Conservation (phyloP, 345 rosid genomes). For the Salix suchowensis region DNA sequence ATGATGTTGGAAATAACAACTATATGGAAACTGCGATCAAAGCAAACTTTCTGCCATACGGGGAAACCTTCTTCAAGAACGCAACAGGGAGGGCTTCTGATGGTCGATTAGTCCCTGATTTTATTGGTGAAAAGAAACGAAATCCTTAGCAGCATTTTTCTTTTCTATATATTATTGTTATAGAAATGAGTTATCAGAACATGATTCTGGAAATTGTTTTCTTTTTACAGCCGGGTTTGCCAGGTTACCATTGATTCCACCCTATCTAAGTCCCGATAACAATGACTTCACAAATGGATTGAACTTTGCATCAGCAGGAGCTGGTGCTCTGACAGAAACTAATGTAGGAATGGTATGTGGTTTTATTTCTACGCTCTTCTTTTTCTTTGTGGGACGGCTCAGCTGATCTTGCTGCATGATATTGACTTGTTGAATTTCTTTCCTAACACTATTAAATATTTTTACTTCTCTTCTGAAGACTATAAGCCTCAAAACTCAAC, state of each 20-base stretch:
- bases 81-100: constrained; percentile 30
- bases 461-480: constrained; percentile 17
- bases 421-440: too few relatives aligned
- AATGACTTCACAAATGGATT: constrained; percentile 17
- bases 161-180: too few relatives aligned
- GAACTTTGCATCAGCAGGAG: constrained; percentile 38
- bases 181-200: too few relatives aligned
- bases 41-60: constrained; percentile 33
- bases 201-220: too few relatives aligned
- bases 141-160: too few relatives aligned
- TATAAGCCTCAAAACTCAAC: constrained; percentile 33
- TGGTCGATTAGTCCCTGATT: constrained; percentile 28
- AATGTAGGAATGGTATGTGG: neutral
- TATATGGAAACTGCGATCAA: constrained; percentile 14
- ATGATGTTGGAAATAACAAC: constrained; percentile 37
- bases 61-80: constrained; percentile 22
- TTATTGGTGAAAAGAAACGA: constrained; percentile 9
- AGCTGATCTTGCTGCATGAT: neutral
- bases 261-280: constrained; percentile 14
- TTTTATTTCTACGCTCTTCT: neutral
- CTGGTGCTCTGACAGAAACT: constrained; percentile 25
- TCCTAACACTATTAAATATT: neutral
- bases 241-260: constrained; percentile 16
- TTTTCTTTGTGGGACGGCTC: neutral
- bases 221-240: constrained; percentile 22